A percentile compares a stretch with the other conserved stretches of the same genome.
phyloP scores from a whole-genome alignment of 441 rosid genomes.

The Populus hybrid region DNA sequence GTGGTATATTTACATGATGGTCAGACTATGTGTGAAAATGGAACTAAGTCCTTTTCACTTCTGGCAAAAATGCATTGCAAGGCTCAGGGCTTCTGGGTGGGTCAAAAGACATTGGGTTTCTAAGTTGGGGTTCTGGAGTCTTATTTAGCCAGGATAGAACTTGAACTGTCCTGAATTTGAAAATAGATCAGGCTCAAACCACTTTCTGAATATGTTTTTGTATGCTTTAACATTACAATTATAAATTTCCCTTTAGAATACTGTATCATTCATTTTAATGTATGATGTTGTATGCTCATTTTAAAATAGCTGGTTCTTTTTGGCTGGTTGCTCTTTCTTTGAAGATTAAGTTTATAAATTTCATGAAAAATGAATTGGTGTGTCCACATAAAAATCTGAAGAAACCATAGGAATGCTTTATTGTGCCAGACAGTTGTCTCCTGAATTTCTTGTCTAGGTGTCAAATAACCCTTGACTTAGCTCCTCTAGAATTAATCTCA shows the following conservation, averaged over 20 bases:
- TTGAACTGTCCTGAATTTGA: background rate
- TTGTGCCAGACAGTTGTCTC: background rate
- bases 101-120: background rate
- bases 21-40: background rate
- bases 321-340: background rate
- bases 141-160: background rate
- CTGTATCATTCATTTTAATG: background rate
- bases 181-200: background rate
- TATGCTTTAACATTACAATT: background rate
- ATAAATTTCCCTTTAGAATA: background rate
- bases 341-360: background rate
- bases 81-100: background rate
- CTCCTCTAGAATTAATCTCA: background rate
- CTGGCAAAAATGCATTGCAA: background rate
- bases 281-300: background rate
- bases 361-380: background rate
- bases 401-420: background rate
- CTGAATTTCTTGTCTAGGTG: background rate
- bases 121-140: background rate
- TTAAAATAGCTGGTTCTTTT: too few species aligned
- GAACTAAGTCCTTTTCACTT: background rate
- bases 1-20: background rate
- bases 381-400: background rate
- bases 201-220: background rate
- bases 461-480: background rate